Evolutionary conservation across 179 eudicot genomes (phyloP), one percentile per base, ranked within the genome.

Genomic region (Gypsophila paniculata): DNA sequence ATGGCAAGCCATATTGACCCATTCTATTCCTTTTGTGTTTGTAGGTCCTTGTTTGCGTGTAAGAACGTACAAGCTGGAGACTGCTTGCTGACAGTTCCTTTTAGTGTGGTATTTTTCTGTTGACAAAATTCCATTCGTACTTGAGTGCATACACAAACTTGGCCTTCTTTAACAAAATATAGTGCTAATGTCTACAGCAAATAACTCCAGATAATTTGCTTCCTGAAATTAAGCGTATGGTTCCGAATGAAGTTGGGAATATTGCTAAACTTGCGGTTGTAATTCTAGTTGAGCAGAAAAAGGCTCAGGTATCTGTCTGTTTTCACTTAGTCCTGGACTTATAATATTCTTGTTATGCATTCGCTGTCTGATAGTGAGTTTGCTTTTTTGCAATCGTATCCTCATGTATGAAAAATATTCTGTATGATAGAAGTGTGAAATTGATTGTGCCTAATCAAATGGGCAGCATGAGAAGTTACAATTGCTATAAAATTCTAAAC

Each of bases 191-290:
- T 60, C 64, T 60, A 75, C 85, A 90, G 93, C 95, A 91, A 80
- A 71, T 91, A 49, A 74, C 90, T 36, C 86, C 88, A 8, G 90
- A 86, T 78, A 82, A 86, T 79, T 80, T 89, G 66, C 78, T 70
- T 46, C 84, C 86, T 32, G 83, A 82, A 51, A 72, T 89, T 32
- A 76, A 78, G 82, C 75, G 79, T 63, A 72, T 85, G 83, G 75
- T 89, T 60, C 80, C 82, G 73, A 72, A 84, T 67, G 74, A 83
- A 74, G 82, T 86, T 46, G 79, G 87, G 26, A 42, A 81, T 80
- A 76, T 79, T 58, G 85, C 90, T n/a, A 91, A 83, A 84, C 88
- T 91, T 73, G 96, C 97, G 26, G 23, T 86, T n/a, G 82, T 88
- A 39, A 76, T 89, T 74, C 73, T 91, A 72, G 58, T 70, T 46